Evolutionary conservation across 108 stramenopile species (phyloP), one percentile per base, ranked within the genome.

Genomic region (Bacterosira constricta): DNA sequence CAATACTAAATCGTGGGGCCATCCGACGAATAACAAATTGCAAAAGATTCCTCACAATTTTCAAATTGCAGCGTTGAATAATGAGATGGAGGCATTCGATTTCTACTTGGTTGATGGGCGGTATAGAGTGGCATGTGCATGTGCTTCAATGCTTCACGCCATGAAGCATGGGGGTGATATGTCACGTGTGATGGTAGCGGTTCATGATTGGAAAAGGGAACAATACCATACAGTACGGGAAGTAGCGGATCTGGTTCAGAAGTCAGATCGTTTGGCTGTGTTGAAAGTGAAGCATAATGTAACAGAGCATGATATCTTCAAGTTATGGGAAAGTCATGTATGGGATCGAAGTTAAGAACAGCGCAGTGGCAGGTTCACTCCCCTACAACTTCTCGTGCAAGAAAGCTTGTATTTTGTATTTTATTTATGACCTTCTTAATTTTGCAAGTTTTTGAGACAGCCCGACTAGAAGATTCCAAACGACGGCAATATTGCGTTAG

Each of bases 61-160:
- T 68, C 72, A 75, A 21, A 63, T 71, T 1, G 49, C 75, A 18
- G 74, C 85, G 1, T 34, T 86, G 44, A 15, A 63, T 23, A 23
- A 20, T 11, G 85, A 86, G 44, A 17, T 36, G 23, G 15, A 56
- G 35, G 68, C 85, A 13, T 86, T 86, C 55, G 85, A 86, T 69
- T 73, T 77, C 5, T 86, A 86, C 34, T 31, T 83, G 32, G 82
- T 86, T 15, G 85, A 86, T 72, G 85, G 85, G 26, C 60, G 82
- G 34, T 82, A 63, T 26, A 35, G 85, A 44, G 58, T 80, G 12
- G 82, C 79, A 5, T 83, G 81, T 39, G 50, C 68, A 11, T 54
- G 51, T 32, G 34, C 56, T 23, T 41, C 66, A 34, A 47, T 85
- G 47, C 50, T 85, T 39, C 84, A 85, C 45, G 84, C 80, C 10